phyloP scores from a whole-genome alignment of 2,329 filamentous ascomycete genomes.

The Didymella sp. region DNA sequence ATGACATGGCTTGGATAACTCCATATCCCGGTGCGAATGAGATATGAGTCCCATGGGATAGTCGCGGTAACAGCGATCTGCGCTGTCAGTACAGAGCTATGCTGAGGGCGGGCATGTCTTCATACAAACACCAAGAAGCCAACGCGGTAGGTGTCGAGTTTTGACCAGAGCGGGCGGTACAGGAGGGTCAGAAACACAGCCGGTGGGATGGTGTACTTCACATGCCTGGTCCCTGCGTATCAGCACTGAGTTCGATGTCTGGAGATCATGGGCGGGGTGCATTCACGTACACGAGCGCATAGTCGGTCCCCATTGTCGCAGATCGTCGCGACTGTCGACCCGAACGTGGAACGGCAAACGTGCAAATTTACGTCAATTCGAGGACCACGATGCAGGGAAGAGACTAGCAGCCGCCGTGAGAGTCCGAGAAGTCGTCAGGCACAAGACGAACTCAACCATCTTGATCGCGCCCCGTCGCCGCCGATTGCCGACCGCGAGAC shows the following conservation, averaged over 20 bases:
- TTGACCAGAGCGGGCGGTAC: conserved; percentile 67
- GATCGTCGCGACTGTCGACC: conserved; percentile 22
- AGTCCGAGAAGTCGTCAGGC: conserved; percentile 22
- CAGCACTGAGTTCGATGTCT: conserved; percentile 17
- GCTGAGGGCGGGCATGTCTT: conserved; percentile 9
- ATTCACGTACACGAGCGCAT: conserved; percentile 66
- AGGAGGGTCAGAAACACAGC: conserved; percentile 65
- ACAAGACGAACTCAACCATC: conserved; percentile 17
- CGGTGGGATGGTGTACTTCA: conserved; percentile 71
- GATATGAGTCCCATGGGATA: conserved; percentile 78
- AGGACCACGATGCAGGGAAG: conserved; percentile 27
- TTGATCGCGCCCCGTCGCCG: conserved; percentile 6
- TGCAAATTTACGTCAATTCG: conserved; percentile 27
- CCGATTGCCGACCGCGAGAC: conserved; percentile 7
- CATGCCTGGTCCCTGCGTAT: conserved; percentile 57
- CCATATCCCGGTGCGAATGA: conserved; percentile 73
- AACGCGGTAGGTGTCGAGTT: conserved; percentile 68
- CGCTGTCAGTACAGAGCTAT: conserved; percentile 30
- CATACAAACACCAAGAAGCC: conserved; percentile 62
- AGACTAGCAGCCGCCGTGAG: conserved; percentile 28
- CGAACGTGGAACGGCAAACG: conserved; percentile 17
- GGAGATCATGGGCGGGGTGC: conserved; percentile 9
- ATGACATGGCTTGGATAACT: conserved; percentile 72
- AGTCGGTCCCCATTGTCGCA: conserved; percentile 63
- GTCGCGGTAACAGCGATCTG: conserved; percentile 71